Conservation (phyloP, 176 grass and related monocot genomes). For the bread wheat (Triticum aestivum) region DNA sequence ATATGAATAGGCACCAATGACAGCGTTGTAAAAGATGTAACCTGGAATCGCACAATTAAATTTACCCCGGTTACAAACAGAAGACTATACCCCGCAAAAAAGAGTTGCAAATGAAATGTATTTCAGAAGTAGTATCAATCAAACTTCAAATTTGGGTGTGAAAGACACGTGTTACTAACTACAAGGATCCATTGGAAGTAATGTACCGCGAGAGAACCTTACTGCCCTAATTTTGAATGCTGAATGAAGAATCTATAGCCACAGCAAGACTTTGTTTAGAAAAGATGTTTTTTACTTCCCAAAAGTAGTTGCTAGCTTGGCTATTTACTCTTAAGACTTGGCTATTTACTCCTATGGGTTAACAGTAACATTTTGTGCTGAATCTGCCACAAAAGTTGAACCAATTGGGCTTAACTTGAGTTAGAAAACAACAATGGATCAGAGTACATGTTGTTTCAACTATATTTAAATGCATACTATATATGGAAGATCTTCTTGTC, state of each 20-base stretch:
- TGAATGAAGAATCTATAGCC: neutral
- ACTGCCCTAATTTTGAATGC: neutral
- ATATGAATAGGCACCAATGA: constrained; percentile 98
- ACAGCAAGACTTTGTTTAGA: neutral
- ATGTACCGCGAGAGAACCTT: constrained; percentile 4
- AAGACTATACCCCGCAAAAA: neutral
- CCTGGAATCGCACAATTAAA: constrained; percentile 45
- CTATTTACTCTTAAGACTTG: neutral
- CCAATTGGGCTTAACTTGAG: neutral
- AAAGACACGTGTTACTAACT: neutral
- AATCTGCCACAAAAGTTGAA: neutral
- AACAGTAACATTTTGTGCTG: neutral
- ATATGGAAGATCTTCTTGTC: neutral
- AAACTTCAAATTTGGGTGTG: neutral
- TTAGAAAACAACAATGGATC: neutral
- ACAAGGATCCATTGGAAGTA: neutral
- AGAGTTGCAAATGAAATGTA: neutral
- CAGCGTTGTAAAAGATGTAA: constrained; percentile 95
- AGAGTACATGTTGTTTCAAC: neutral
- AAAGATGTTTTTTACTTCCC: neutral
- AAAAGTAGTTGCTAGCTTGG: neutral
- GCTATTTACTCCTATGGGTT: neutral
- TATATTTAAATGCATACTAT: constrained; percentile 3
- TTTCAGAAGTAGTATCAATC: neutral
- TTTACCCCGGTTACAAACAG: constrained; percentile 4